Base-by-base conservation (phyloP, 768 basidiomycete species). In the Clitopilus hobsonii region DNA sequence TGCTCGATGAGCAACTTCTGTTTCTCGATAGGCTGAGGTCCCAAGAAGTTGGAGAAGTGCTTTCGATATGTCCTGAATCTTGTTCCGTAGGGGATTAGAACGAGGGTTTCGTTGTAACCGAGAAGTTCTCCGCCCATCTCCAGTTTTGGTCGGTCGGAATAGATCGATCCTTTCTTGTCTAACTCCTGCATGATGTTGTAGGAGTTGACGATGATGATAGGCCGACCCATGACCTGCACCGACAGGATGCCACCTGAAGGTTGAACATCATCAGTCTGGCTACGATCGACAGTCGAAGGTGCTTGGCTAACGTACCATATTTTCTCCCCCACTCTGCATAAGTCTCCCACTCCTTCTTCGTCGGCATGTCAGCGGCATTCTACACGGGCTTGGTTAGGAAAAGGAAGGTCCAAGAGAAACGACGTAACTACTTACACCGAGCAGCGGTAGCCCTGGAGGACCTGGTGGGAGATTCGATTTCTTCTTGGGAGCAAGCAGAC, bases 271-370 rank as follows among this genome's bases (percentile, higher is more conserved):
- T n/a, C 54, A 30, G 26, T 6, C 29, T 10, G 32, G 24, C 20
- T 11, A 51, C 18, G 26, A 51, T 27, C 49, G 30, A 27, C 49
- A 51, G n/a, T n/a, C n/a, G n/a, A n/a, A n/a, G 27, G 48, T 20
- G 24, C 49, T 10, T 14, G 49, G n/a, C 25, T 13, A 29, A 28
- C 72, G 1, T 47, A 77, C 83, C 82, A 58, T 75, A 84, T 67
- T 76, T 75, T n/a, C 67, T 66, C 2, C 80, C 76, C 77, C 82
- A 77, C 38, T 81, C 73, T 5, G 79, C 66, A 56, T 74, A 82
- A 1, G 70, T 75, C 22, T 78, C 58, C 80, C 81, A 83, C 27
- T 74, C 74, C 38, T 74, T 69, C 24, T 66, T 58, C 0, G 63
- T 57, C 0, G 82, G 77, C 71, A 82, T 73, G 52, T 79, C 73